These are phyloP conservation scores for Ophiorrhiza pumila DNA, from an alignment of 257 asterid genomes.

Conservation along the genomic window DNA sequence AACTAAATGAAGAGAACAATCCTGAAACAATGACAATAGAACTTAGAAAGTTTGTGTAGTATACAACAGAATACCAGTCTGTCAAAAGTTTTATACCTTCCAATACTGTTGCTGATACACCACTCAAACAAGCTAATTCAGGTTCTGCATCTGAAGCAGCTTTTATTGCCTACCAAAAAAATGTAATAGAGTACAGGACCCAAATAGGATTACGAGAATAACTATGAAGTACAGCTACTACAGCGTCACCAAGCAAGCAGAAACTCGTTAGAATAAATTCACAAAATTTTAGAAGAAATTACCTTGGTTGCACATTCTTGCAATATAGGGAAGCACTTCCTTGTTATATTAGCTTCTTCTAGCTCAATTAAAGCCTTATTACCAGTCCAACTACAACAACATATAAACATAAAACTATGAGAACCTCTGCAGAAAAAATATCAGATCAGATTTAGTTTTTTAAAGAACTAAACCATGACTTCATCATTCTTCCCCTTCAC, in stretches of 20 bases:
- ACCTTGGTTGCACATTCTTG: constrained; percentile 87
- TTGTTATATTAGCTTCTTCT: constrained; percentile 70
- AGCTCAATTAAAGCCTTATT: constrained; percentile 86
- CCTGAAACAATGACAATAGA: constrained; percentile 47
- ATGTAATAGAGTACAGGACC: constrained; percentile 20
- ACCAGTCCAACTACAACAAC: constrained; percentile 79
- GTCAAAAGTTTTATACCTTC: constrained; percentile 51
- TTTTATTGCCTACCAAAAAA: constrained; percentile 62
- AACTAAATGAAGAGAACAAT: constrained; percentile 72
- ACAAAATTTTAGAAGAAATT: constrained; percentile 5
- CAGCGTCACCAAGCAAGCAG: neutral
- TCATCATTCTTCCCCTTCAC: neutral
- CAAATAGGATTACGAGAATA: neutral
- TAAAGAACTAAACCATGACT: neutral
- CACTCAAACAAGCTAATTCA: constrained; percentile 60
- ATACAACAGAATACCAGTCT: constrained; percentile 9
- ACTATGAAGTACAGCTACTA: neutral
- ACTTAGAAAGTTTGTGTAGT: constrained; percentile 18
- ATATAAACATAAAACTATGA: constrained; percentile 1
- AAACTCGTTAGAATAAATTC: constrained; percentile 7
- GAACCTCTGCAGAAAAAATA: neutral
- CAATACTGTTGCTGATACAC: constrained; percentile 60
- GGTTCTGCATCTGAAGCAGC: constrained; percentile 78
- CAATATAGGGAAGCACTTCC: constrained; percentile 66
- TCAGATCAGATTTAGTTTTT: neutral